phyloP scores from a whole-genome alignment of 768 basidiomycete genomes.

The Leccinum imitatum region DNA sequence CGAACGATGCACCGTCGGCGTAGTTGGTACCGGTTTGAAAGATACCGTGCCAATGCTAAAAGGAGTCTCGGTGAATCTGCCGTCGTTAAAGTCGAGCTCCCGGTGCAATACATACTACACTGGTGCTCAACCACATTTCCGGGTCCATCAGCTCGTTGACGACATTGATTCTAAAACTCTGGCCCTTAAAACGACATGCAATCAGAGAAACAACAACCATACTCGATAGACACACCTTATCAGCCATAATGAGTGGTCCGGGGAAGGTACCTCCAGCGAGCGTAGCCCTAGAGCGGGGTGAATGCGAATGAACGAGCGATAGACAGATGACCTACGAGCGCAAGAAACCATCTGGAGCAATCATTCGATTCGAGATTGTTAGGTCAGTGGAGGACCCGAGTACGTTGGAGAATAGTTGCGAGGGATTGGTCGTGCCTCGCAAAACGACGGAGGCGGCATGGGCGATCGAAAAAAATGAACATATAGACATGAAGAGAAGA shows the following conservation, averaged over 20 bases:
- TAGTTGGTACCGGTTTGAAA: conserved; percentile 44
- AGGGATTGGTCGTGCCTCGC: conserved; percentile 6
- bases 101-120: conserved; percentile 33
- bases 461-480: conserved; percentile 4
- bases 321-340: conserved; percentile 36
- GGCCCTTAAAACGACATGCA: conserved; percentile 32
- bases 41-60: conserved; percentile 57
- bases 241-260: conserved; percentile 41
- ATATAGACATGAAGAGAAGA: conserved; percentile 4
- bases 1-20: conserved; percentile 44
- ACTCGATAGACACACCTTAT: conserved; percentile 27
- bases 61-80: neutral
- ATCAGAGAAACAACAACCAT: neutral
- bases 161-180: conserved; percentile 44
- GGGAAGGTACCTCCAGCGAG: conserved; percentile 46
- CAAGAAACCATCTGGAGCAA: conserved; percentile 51
- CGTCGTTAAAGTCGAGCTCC: neutral
- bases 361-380: conserved; percentile 38
- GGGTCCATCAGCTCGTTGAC: conserved; percentile 43
- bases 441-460: conserved; percentile 23
- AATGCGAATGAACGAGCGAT: neutral
- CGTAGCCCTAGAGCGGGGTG: conserved; percentile 13
- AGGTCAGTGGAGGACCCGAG: conserved; percentile 29
- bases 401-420: neutral
- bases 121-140: conserved; percentile 51